Evolutionary conservation across 805 yeast species (phyloP), one percentile per base, ranked within the genome.

Genomic region (Cephaloascus albidus): DNA sequence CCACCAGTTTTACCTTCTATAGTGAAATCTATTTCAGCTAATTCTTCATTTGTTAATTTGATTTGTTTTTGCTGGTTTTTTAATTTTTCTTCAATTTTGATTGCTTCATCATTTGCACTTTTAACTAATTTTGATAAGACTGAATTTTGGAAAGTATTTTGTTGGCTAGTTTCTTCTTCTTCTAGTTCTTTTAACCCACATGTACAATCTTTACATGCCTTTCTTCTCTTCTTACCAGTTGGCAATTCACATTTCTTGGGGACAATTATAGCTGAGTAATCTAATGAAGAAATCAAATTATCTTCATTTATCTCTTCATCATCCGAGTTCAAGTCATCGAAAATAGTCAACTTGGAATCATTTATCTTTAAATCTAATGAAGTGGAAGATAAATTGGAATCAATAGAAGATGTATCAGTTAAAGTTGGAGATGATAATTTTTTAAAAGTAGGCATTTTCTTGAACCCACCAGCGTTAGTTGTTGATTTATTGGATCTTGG

Each of bases 1-100:
- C 97, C 96, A 27, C 97, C 97, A 10, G 95, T 83, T 54, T 90
- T 90, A 33, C 97, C 97, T 47, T 89, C 87, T n/a, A 89, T 78
- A 1, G 98, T 90, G 64, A 90, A 90, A 57, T 90, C 97, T 40
- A 90, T 78, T 57, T 90, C 98, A 3, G 94, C 74, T 51, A 88
- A 67, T 38, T 90, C 97, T 40, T 79, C 78, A 12, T 71, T 67
- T 19, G 68, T 60, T 43, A 85, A 77, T 50, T 74, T 65, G 8
- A 84, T 68, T 33, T 54, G 56, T 30, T 45, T 49, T 30, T 39
- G 43, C 43, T 43, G 52, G 28, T 39, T 46, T 39, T 60, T 62
- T 41, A 74, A 54, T 40, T 74, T 56, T 41, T 69, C 69, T 53
- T 76, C 81, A 44, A 75, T 75, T 45, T 63, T 62, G 44, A 71